Evolutionary conservation across 116 monocot species (phyloP), one percentile per base, ranked within the genome.

Genomic region (Cymodocea nodosa): DNA sequence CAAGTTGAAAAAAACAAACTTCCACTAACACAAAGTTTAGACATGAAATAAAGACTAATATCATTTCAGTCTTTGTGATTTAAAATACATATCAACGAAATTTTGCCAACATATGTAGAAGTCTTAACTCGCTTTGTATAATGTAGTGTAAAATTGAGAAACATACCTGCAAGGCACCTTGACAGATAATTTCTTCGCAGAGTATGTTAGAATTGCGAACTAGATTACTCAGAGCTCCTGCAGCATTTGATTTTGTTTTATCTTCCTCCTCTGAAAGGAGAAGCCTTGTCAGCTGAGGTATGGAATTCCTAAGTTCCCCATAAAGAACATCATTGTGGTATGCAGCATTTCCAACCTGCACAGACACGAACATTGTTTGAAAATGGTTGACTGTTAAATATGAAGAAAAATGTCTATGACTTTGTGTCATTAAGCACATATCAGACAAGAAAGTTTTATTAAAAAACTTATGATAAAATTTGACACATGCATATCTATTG

Each of bases 271-370:
- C 50, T 5, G 83, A 86, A 61, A 86, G 73, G 17, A 95, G 67
- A 73, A 92, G 78, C 40, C 73, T 80, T 35, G 84, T 80, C 19
- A 98, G 89, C 15, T 86, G 88, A 74, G 98, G 98, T 80, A 98
- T 86, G 35, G 70, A 87, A 68, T 78, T 84, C 64, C 82, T 77
- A 23, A 98, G 84, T n/a, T 84, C 78, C 56, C 73, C 72, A 54
- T 98, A 98, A 44, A 98, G 79, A 69, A 49, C 64, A 67, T 88
- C 86, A 70, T 80, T 91, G 79, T 98, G 84, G 58, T 92, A 98
- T 48, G 98, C 98, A 67, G 92, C 92, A 84, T 98, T 98, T 63
- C 92, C 98, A 66, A 98, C 76, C 97, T 97, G 72, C n/a, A 51
- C 34, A 15, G 23, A 59, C 13, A 56, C 12, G 48, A 36, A 50